Percentiles rank a stretch among this genome's conserved stretches.
Evolutionary conservation across 1,284 basidiomycete species (phyloP).

Genomic region (Marasmius tenuissimus): DNA sequence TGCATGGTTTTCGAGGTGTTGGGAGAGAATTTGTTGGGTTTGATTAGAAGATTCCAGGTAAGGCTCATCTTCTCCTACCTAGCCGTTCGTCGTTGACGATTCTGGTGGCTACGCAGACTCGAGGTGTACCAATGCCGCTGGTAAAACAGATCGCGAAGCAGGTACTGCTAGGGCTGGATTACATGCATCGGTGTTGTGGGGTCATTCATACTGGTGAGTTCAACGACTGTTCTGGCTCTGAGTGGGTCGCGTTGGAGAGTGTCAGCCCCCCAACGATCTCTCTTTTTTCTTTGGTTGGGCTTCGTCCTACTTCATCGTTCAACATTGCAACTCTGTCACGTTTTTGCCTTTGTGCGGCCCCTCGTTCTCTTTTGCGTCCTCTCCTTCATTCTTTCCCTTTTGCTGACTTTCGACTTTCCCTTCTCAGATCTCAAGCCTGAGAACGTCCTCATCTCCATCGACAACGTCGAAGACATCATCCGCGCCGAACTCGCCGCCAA

Average conservation of each 20-base stretch:
- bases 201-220: constrained; percentile 84
- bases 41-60: constrained; percentile 55
- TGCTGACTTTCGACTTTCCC: constrained; percentile 7
- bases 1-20: constrained; percentile 99
- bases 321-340: too few species aligned
- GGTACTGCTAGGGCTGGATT: constrained; percentile 92
- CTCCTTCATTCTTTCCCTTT: neutral
- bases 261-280: too few species aligned
- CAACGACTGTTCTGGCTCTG: neutral
- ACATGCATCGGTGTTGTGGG: constrained; percentile 96
- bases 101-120: constrained; percentile 76
- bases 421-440: constrained; percentile 90
- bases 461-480: constrained; percentile 95
- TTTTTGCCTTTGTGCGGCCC: too few species aligned
- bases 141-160: constrained; percentile 98
- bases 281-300: too few species aligned
- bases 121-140: constrained; percentile 92
- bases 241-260: neutral
- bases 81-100: constrained; percentile 40
- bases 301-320: too few species aligned
- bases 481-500: constrained; percentile 76
- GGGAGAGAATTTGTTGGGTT: constrained; percentile 93
- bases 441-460: constrained; percentile 97
- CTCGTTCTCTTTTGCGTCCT: too few species aligned
- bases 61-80: neutral